Base-by-base conservation (phyloP, 495 filamentous ascomycete genomes). In the Tuber umbilicatum region DNA sequence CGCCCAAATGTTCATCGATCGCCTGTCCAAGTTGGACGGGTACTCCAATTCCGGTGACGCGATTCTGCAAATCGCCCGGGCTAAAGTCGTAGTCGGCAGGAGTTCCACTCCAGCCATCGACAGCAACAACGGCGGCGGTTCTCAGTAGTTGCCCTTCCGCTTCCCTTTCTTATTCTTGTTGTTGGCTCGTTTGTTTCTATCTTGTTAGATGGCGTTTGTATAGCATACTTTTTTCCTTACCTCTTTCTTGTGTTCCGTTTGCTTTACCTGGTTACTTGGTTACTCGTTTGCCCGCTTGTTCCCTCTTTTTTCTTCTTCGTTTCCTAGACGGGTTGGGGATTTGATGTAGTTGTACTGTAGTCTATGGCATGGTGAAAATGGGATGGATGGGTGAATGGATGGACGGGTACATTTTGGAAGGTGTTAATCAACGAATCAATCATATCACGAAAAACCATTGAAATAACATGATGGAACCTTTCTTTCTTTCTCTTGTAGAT, bases 21-120 rank as follows among this genome's bases (percentile, higher is more conserved):
- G 88, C 70, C 86, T 98, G 27, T 86, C 89, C 81, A 93, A 91
- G 81, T 89, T 97, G 67, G 90, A 97, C 72, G 94, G 93, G 1
- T 90, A 92, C 45, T 90, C 87, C 40, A 89, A 92, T 75, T 85
- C 92, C 0, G 90, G 90, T 17, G 87, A 90, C 47, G 86, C 89
- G 75, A 84, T 97, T 9, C 82, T 91, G 14, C 86, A 88, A 42
- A 85, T 96, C 45, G 89, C 94, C 55, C 87, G 88, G 42, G 84
- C 84, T 23, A 97, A 94, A 80, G 81, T 83, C 35, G 81, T 88
- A 45, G 72, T 80, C 23, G 76, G 73, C n/a, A 75, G 79, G 31
- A 74, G 74, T 38, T 74, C 73, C 35, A 80, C 78, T 16, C 78
- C 78, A 31, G 68, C 70, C 19, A 27, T 60, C 16, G 9, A 23